Conservation (phyloP, 345 rosid species). For the Rubroshorea leprosula region DNA sequence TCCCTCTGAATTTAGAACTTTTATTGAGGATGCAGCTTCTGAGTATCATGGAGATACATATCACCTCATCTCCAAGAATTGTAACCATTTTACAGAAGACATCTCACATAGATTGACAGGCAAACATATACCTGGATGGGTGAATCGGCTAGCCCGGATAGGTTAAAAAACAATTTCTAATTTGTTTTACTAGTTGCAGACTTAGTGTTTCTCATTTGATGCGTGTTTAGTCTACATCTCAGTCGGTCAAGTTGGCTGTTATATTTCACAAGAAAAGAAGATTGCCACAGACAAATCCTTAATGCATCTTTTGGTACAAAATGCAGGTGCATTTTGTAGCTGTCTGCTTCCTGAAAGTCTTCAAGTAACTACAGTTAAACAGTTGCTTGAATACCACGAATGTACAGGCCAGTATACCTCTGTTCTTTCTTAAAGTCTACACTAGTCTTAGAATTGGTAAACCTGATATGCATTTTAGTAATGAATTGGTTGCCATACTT, state of each 20-base stretch:
- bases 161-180: slow-evolving; percentile 28
- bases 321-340: slow-evolving; percentile 55
- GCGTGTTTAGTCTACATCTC: too few relatives aligned
- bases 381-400: slow-evolving; percentile 53
- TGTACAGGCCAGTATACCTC: slow-evolving; percentile 26
- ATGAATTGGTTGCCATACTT: not conserved
- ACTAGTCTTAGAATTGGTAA: not conserved
- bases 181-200: too few relatives aligned
- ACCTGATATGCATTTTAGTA: not conserved
- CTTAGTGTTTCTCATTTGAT: too few relatives aligned
- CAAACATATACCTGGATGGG: slow-evolving; percentile 65
- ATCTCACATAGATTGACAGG: slow-evolving; percentile 48
- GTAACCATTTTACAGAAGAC: slow-evolving; percentile 76
- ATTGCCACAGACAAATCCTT: too few relatives aligned
- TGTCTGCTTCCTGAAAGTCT: slow-evolving; percentile 81
- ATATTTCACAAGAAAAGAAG: too few relatives aligned
- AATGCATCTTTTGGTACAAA: slow-evolving; percentile 4
- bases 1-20: slow-evolving; percentile 43
- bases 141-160: slow-evolving; percentile 69
- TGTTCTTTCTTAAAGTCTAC: not conserved
- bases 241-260: too few relatives aligned
- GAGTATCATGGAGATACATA: slow-evolving; percentile 83
- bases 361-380: slow-evolving; percentile 65
- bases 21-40: slow-evolving; percentile 55
- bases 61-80: slow-evolving; percentile 70